Percentiles rank a stretch among this genome's conserved stretches.
Conservation (phyloP, 768 basidiomycete species). For the Naematelia encephala region DNA sequence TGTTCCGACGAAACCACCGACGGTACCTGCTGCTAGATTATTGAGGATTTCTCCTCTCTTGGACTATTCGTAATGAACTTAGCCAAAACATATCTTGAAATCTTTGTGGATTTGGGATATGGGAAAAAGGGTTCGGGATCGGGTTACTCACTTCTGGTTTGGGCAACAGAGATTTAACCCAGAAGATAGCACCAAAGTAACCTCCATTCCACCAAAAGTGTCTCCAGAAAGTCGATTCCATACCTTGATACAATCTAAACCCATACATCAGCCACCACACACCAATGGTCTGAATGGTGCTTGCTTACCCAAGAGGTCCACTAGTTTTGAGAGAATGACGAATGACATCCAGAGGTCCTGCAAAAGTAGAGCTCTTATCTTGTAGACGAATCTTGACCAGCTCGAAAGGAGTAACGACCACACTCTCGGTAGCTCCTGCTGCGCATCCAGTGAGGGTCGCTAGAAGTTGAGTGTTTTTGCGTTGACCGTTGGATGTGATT, state of each 20-base stretch:
- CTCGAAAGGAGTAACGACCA: constrained; percentile 89
- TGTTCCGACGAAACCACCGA: constrained; percentile 79
- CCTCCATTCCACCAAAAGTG: constrained; percentile 63
- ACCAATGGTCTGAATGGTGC: neutral
- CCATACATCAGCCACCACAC: constrained; percentile 14
- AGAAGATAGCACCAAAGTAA: constrained; percentile 84
- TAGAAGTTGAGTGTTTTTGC: constrained; percentile 83
- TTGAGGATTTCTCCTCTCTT: constrained; percentile 71
- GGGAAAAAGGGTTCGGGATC: too few species aligned
- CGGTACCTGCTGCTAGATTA: constrained; percentile 84
- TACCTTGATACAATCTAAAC: constrained; percentile 70
- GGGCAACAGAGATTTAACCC: constrained; percentile 73
- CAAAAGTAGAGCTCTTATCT: constrained; percentile 85
- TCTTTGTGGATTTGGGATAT: too few species aligned
- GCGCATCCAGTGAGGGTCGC: constrained; percentile 86
- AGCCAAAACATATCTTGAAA: neutral
- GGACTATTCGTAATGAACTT: constrained; percentile 53
- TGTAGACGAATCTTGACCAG: constrained; percentile 67
- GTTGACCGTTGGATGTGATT: constrained; percentile 58
- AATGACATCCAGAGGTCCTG: constrained; percentile 88
- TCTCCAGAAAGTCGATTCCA: constrained; percentile 98
- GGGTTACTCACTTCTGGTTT: constrained; percentile 72
- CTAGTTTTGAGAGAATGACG: constrained; percentile 71
- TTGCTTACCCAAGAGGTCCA: constrained; percentile 64
- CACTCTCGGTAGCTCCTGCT: constrained; percentile 93